Evolutionary conservation across 2,329 filamentous ascomycete species (phyloP), one percentile per base, ranked within the genome.

Genomic region (Aspergillus latus): DNA sequence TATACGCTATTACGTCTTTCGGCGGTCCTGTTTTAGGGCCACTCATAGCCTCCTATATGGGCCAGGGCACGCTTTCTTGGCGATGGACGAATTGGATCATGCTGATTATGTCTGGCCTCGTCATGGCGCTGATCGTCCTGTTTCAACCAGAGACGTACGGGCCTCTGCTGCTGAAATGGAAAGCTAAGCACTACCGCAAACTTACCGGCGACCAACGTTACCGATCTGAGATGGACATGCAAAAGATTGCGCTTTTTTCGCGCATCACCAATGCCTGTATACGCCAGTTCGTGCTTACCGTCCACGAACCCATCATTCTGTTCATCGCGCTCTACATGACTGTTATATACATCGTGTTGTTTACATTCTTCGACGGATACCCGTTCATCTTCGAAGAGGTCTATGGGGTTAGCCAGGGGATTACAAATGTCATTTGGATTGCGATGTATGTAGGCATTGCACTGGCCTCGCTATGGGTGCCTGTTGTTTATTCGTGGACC

Each of bases 71-170:
- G 3, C 6, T 66, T 2, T 56, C 57, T 9, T 67, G 62, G 64
- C 73, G 77, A n/a, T 81, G 78, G 77, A 66, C 70, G 1, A 74
- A 78, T 57, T 81, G 78, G 78, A 70, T 75, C 1, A 73, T 71
- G 4, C 62, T 78, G 2, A 73, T 78, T 21, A 69, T 74, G 28
- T 72, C 70, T 2, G 70, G 64, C 1, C 56, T 64, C 0, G 62
- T 56, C 2, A 32, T 78, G 15, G 9, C 69, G 5, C 5, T 73
- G 34, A 66, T 76, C 1, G 51, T 81, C 9, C 56, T 79, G 2
- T 74, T 79, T 54, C 72, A 79, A 28, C 80, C 79, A 0, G 80
- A 83, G 64, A 82, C 80, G 0, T 82, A 80, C 58, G 67, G 75
- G 0, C 74, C 75, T 1, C 65, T 76, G 5, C 59, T 80, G 2